A percentile compares a stretch with the other conserved stretches of the same genome.
Evolutionary conservation across 768 basidiomycete genomes (phyloP).

Genomic region (Suillus subaureus): DNA sequence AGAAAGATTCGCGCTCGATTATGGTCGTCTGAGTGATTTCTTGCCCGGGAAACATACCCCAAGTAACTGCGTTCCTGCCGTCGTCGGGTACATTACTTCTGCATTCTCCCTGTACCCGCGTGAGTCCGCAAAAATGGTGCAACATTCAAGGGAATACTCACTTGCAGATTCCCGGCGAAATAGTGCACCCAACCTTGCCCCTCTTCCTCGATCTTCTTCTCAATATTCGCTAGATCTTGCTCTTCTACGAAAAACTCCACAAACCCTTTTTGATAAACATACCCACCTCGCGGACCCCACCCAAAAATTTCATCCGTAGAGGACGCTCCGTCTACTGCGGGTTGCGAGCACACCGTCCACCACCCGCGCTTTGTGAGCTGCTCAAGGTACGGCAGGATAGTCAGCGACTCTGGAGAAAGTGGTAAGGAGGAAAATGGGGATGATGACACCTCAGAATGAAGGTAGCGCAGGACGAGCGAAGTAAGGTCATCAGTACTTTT

Average conservation of each 20-base stretch:
- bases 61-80: conserved; percentile 93
- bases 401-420: conserved; percentile 77
- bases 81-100: conserved; percentile 77
- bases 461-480: conserved; percentile 75
- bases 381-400: conserved; percentile 79
- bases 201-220: conserved; percentile 52
- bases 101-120: conserved; percentile 62
- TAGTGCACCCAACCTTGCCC: conserved; percentile 76
- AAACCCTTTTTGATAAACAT: conserved; percentile 97
- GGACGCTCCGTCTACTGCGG: conserved; percentile 79
- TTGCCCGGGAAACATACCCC: conserved; percentile 97
- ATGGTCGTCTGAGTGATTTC: conserved; percentile 97
- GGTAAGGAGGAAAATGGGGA: conserved; percentile 90
- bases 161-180: conserved; percentile 81
- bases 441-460: conserved; percentile 68
- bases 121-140: neutral
- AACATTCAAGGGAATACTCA: conserved; percentile 33
- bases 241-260: conserved; percentile 91
- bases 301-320: conserved; percentile 83
- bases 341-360: conserved; percentile 98
- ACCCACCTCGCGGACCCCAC: conserved; percentile 92
- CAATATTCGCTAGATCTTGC: conserved; percentile 59
- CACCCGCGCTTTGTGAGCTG: conserved; percentile 75
- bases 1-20: conserved; percentile 92
- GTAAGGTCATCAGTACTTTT: conserved; percentile 69